Evolutionary conservation across 116 monocot species (phyloP).

Genomic region (Phalaenopsis hybrid): DNA sequence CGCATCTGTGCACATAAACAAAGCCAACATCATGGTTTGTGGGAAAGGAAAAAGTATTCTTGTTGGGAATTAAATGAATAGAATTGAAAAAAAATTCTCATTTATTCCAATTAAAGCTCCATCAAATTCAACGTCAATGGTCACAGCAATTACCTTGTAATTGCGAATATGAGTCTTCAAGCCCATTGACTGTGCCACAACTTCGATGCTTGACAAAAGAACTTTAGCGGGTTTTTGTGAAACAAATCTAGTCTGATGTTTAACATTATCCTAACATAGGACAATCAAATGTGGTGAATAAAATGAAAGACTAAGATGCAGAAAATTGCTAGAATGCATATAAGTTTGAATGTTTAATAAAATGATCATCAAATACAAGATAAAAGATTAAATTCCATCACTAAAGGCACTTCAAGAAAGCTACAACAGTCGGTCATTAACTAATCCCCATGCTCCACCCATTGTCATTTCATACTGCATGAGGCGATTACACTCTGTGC

Average conservation of each 20-base stretch:
- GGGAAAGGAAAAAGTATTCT: neutral
- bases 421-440: neutral
- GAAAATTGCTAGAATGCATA: neutral
- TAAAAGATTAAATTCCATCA: neutral
- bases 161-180: conserved; percentile 98
- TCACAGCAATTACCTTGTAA: conserved; percentile 59
- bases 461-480: too few species aligned
- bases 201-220: conserved; percentile 84
- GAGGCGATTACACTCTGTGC: too few species aligned
- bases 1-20: conserved; percentile 61
- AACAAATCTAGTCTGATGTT: conserved; percentile 67
- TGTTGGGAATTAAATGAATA: neutral
- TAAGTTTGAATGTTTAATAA: neutral
- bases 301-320: neutral
- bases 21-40: neutral
- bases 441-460: neutral
- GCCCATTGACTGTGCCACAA: conserved; percentile 98
- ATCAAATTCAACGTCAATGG: neutral
- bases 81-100: neutral
- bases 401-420: neutral
- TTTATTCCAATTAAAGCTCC: neutral
- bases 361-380: neutral
- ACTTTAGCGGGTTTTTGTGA: conserved; percentile 79
- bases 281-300: neutral
- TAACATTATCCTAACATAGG: conserved; percentile 45